Evolutionary conservation across 2,329 filamentous ascomycete genomes (phyloP).

Genomic region (Fonsecaea nubica): DNA sequence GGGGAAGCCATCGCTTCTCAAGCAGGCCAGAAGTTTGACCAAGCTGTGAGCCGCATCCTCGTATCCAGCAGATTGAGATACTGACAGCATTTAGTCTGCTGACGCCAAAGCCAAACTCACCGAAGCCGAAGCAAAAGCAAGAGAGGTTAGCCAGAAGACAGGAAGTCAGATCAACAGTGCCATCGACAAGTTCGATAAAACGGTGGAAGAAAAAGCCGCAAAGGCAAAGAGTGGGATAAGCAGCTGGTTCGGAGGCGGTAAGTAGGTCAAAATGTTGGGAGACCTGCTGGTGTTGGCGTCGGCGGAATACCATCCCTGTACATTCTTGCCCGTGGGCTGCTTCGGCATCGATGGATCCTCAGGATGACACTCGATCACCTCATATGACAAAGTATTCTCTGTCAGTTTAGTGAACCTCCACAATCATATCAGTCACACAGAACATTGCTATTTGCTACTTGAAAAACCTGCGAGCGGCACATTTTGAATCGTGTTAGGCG

Average conservation of each 20-base stretch:
- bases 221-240: constrained; percentile 85
- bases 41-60: constrained; percentile 62
- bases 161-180: constrained; percentile 57
- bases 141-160: constrained; percentile 72
- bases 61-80: neutral
- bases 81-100: constrained; percentile 43
- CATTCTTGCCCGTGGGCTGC: constrained; percentile 6
- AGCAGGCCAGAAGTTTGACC: constrained; percentile 71
- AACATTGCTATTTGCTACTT: neutral
- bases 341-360: neutral
- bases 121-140: constrained; percentile 67
- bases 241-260: constrained; percentile 76
- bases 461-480: neutral
- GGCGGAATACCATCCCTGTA: constrained; percentile 23
- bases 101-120: constrained; percentile 58
- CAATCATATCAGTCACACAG: neutral
- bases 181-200: constrained; percentile 81
- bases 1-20: constrained; percentile 67
- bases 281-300: constrained; percentile 21
- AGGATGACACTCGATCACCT: constrained; percentile 8
- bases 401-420: neutral
- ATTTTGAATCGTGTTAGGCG: neutral
- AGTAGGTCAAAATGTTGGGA: constrained; percentile 35
- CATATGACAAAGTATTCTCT: constrained; percentile 1
- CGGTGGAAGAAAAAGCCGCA: constrained; percentile 75